These are phyloP conservation scores for Pulicaria dysenterica DNA, from an alignment of 129 eudicot genomes.

Conservation along the genomic window DNA sequence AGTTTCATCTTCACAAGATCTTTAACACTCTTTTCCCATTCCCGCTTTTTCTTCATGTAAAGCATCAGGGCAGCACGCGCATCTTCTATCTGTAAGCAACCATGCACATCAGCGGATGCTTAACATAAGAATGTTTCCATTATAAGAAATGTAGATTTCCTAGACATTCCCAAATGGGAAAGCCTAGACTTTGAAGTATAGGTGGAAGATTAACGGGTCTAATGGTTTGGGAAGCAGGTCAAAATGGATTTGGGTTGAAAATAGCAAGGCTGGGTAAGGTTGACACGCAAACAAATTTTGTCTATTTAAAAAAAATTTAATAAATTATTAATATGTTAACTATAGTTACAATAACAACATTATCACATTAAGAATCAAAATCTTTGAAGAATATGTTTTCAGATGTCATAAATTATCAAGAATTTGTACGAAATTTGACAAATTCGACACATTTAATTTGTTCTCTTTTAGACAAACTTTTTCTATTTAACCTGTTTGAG, in stretches of 20 bases:
- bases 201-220: not conserved
- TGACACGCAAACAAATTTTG: not conserved
- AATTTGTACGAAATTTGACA: not conserved
- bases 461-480: too few species aligned
- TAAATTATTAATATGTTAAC: not conserved
- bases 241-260: not conserved
- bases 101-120: conserved; percentile 2
- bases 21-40: conserved; percentile 75
- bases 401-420: not conserved
- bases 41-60: conserved; percentile 67
- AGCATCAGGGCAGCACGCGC: conserved; percentile 97
- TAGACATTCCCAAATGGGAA: not conserved
- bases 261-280: not conserved
- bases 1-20: conserved; percentile 55
- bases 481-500: not conserved
- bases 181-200: not conserved
- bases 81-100: conserved; percentile 77
- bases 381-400: not conserved
- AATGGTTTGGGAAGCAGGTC: not conserved
- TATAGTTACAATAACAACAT: not conserved
- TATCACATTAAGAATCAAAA: not conserved
- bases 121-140: not conserved
- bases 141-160: not conserved
- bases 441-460: not conserved
- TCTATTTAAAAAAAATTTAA: not conserved